phyloP scores from a whole-genome alignment of 208 protist genomes.

The Angomonas deanei region DNA sequence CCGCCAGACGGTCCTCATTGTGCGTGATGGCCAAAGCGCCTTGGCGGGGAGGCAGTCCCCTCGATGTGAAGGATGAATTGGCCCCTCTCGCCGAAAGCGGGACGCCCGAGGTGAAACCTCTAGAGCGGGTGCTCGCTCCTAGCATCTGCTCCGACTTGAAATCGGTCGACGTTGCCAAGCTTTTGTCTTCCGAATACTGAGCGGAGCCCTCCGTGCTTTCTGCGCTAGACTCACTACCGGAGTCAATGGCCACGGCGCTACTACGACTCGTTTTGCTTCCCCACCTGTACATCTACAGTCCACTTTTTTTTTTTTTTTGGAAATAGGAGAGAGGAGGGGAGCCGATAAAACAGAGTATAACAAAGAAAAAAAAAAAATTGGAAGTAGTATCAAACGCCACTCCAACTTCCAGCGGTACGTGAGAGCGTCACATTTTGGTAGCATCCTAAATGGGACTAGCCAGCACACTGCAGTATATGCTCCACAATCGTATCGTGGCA shows the following conservation, averaged over 20 bases:
- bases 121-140: background rate
- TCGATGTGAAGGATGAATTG: background rate
- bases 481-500: constrained; percentile 17
- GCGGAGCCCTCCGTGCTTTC: background rate
- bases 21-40: background rate
- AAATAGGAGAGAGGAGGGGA: background rate
- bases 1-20: background rate
- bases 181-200: background rate
- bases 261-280: background rate
- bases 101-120: background rate
- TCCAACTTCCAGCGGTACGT: no score
- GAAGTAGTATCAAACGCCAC: no score
- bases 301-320: background rate
- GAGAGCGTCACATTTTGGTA: no score
- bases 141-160: background rate
- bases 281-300: no score
- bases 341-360: background rate
- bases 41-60: background rate
- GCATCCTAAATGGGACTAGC: no score
- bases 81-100: background rate
- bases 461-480: no score
- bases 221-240: background rate
- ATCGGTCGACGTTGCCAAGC: background rate
- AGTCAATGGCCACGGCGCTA: background rate
- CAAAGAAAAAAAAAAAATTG: background rate